Evolutionary conservation across 306 rosid species (phyloP), one percentile per base, ranked within the genome.

Genomic region (Cotoneaster glaucophyllus): DNA sequence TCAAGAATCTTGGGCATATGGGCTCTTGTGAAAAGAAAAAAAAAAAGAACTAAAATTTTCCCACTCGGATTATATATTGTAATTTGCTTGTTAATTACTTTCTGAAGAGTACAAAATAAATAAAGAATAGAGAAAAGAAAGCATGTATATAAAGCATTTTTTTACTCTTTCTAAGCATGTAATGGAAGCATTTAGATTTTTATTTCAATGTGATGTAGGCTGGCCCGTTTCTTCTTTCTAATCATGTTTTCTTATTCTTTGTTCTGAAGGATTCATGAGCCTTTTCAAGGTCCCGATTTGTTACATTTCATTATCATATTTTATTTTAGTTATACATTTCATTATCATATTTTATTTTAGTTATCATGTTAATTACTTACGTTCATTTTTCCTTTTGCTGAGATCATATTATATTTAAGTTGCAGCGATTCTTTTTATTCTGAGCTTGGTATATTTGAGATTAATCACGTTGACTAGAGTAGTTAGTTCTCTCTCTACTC

Each of bases 1-100:
- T 77, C 83, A 86, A 74, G 85, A 88, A 69, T 80, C 82, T 64
- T 90, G 93, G 89, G 77, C 76, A 7, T 78, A 78, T 77, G 86
- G 81, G 1, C 79, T 83, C 50, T 82, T 88, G 82, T 85, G 80
- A 86, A 41, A 41, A 13, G 77, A 85, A 32, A 41, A 21, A 21
- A 15, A 26, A 4, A 68, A 25, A 2, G n/a, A 19, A 6, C 3
- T 3, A 43, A 34, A 37, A 17, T 5, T 26, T 70, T 25, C 19
- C 50, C 48, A 59, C 57, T 59, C 21, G 66, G 70, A 45, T 79
- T 81, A 61, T 48, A 48, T 48, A 64, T 75, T 75, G 86, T 83
- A 80, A 80, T 86, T 75, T 81, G 59, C 53, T 63, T 74, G 67
- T 80, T 74, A 75, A 81, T 73, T 73, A 69, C 68, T 45, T 75